These are phyloP conservation scores for Penicillium riverlandense DNA, from an alignment of 495 filamentous ascomycete species.

Conservation along the genomic window DNA sequence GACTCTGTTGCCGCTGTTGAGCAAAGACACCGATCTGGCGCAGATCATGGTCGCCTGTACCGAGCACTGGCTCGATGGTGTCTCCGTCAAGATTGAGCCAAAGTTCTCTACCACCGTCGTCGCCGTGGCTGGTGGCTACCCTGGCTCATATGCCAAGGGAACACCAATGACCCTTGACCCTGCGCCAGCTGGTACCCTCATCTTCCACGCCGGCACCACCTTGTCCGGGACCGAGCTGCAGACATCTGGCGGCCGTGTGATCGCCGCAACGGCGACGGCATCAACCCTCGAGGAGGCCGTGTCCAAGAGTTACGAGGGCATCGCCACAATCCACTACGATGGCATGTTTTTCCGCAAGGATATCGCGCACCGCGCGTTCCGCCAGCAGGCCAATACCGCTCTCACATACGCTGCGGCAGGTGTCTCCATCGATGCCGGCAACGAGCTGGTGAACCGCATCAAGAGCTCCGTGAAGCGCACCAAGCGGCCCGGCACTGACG, in stretches of 20 bases:
- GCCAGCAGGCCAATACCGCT: constrained; percentile 37
- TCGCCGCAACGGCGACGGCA: constrained; percentile 77
- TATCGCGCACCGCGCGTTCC: constrained; percentile 67
- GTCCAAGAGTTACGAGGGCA: constrained; percentile 71
- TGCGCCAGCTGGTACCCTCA: constrained; percentile 46
- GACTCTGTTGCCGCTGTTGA: constrained; percentile 78
- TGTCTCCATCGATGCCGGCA: constrained; percentile 87
- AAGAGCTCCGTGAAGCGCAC: constrained; percentile 77
- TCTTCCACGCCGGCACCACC: constrained; percentile 92
- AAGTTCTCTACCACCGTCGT: constrained; percentile 84
- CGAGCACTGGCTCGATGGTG: constrained; percentile 61
- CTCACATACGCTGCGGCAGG: constrained; percentile 92
- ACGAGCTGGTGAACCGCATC: constrained; percentile 83
- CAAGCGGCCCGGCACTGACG: constrained; percentile 73
- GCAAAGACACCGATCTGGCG: constrained; percentile 74
- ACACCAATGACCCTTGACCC: constrained; percentile 59
- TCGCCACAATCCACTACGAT: constrained; percentile 73
- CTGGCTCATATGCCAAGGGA: constrained; percentile 78
- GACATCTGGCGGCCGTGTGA: constrained; percentile 83
- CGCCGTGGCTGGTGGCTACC: constrained; percentile 91
- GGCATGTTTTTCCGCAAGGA: constrained; percentile 91
- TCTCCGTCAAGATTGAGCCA: constrained; percentile 58
- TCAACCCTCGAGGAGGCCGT: constrained; percentile 72
- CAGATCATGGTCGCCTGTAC: constrained; percentile 86
- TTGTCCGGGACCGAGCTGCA: constrained; percentile 53